phyloP scores from a whole-genome alignment of 495 filamentous ascomycete genomes.

The Lophiostoma macrostomum region DNA sequence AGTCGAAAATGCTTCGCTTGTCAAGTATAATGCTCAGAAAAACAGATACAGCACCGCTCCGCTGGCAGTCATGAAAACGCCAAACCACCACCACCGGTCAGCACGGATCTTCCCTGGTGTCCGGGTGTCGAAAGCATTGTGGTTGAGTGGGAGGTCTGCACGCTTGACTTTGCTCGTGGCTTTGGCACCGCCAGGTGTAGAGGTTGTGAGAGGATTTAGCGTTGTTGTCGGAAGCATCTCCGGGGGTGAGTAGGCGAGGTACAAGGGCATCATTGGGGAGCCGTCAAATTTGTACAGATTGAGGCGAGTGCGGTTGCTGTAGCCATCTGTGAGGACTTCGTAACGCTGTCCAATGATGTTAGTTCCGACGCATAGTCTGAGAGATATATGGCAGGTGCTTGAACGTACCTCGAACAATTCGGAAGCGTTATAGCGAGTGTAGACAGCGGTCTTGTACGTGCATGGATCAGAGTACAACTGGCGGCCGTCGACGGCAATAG shows the following conservation, averaged over 20 bases:
- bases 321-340: slow-evolving; percentile 58
- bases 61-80: slow-evolving; percentile 62
- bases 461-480: slow-evolving; percentile 71
- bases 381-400: no score
- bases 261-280: slow-evolving; percentile 69
- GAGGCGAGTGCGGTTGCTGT: slow-evolving; percentile 61
- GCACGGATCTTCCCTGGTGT: slow-evolving; percentile 51
- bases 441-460: slow-evolving; percentile 48
- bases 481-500: slow-evolving; percentile 67
- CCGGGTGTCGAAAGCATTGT: slow-evolving; percentile 44
- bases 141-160: slow-evolving; percentile 43
- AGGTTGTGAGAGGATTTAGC: slow-evolving; percentile 54
- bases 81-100: slow-evolving; percentile 68
- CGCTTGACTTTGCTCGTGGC: slow-evolving; percentile 42
- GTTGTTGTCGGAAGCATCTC: slow-evolving; percentile 73
- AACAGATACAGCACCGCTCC: slow-evolving; percentile 54
- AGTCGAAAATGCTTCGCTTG: no score
- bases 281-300: slow-evolving; percentile 66
- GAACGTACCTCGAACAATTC: slow-evolving; percentile 61
- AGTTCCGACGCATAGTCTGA: no score
- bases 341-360: slow-evolving; percentile 50
- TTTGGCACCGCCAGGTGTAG: slow-evolving; percentile 40
- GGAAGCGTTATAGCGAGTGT: slow-evolving; percentile 67
- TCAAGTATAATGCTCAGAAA: no score
- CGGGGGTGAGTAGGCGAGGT: slow-evolving; percentile 64